Percentiles rank a stretch among this genome's conserved stretches.
Evolutionary conservation across 2,329 filamentous ascomycete genomes (phyloP).

Genomic region (Cephalotrichum gorgonifer): DNA sequence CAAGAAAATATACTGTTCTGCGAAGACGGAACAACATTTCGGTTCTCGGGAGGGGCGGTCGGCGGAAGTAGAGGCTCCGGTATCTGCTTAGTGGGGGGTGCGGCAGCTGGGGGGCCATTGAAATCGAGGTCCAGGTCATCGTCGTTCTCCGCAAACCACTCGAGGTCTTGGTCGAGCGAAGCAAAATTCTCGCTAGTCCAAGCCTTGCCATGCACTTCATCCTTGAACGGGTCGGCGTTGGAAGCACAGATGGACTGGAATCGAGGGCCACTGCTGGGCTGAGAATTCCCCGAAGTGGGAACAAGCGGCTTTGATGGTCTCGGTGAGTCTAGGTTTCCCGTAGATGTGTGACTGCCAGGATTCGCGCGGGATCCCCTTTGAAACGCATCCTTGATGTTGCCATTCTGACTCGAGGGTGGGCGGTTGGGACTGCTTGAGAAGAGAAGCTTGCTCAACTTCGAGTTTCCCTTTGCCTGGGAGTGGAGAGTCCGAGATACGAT

Average conservation of each 20-base stretch:
- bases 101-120: neutral
- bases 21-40: conserved; percentile 7
- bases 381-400: conserved; percentile 40
- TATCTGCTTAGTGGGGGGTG: neutral
- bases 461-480: conserved; percentile 21
- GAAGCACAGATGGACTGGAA: conserved; percentile 6
- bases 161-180: conserved; percentile 22
- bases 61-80: conserved; percentile 12
- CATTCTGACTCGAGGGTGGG: conserved; percentile 19
- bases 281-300: conserved; percentile 14
- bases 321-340: conserved; percentile 18
- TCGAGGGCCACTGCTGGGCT: conserved; percentile 21
- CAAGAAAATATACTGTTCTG: conserved; percentile 45
- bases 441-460: conserved; percentile 36
- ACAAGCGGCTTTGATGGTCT: conserved; percentile 7
- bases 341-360: conserved; percentile 20
- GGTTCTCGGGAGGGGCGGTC: conserved; percentile 17
- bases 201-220: conserved; percentile 25
- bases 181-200: conserved; percentile 34
- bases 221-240: conserved; percentile 3
- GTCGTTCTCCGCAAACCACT: conserved; percentile 14
- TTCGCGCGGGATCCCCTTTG: conserved; percentile 28
- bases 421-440: conserved; percentile 46
- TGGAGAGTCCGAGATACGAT: conserved; percentile 1
- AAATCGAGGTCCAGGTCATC: conserved; percentile 71